These are phyloP conservation scores for Globisporangium echinulatum DNA, from an alignment of 352 stramenopile genomes.

Conservation along the genomic window DNA sequence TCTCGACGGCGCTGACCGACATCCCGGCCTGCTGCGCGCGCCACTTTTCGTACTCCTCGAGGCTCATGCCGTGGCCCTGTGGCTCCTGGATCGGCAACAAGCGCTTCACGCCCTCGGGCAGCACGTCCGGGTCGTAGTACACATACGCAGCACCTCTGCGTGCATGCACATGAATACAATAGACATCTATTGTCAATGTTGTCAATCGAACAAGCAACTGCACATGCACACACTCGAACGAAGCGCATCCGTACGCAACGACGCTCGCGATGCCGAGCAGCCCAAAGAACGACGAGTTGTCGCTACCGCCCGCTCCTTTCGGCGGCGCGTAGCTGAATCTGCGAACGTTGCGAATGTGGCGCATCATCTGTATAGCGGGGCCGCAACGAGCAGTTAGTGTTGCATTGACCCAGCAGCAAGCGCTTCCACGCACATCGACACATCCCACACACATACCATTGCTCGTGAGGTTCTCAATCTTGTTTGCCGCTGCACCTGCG, in stretches of 20 bases:
- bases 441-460: too few species aligned
- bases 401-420: too few species aligned
- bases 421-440: too few species aligned
- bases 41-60: conserved; percentile 85
- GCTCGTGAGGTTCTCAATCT: too few species aligned
- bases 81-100: conserved; percentile 77
- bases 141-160: conserved; percentile 70
- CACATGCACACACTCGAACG: not conserved
- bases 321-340: conserved; percentile 68
- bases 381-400: too few species aligned
- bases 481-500: too few species aligned
- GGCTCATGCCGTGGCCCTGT: conserved; percentile 77
- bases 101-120: conserved; percentile 66
- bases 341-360: conserved; percentile 33
- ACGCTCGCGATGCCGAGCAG: conserved; percentile 54
- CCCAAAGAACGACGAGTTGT: conserved; percentile 83
- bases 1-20: conserved; percentile 21
- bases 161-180: not conserved
- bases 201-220: not conserved
- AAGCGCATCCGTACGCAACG: conserved; percentile 34
- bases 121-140: conserved; percentile 82
- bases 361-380: conserved; percentile 11
- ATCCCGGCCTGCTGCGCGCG: conserved; percentile 63
- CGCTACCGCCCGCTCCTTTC: conserved; percentile 44
- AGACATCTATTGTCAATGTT: not conserved